Evolutionary conservation across 352 stramenopile genomes (phyloP), one percentile per base, ranked within the genome.

Genomic region (Phytophthora cajani): DNA sequence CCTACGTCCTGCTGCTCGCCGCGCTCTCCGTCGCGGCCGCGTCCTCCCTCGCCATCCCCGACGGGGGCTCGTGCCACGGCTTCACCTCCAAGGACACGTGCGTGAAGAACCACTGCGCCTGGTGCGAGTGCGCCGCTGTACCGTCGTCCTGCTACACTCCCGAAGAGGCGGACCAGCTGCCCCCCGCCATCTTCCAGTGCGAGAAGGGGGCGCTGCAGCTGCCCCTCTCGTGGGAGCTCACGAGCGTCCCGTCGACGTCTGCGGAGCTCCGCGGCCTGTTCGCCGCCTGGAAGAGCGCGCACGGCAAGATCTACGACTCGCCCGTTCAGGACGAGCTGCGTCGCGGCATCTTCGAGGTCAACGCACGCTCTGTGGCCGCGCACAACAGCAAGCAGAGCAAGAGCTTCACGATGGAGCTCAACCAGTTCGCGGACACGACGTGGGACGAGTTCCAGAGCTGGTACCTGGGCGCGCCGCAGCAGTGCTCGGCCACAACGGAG

Each of bases 51-150:
- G 1, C 10, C 36, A 14, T 67, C 21, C 21, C 27, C 19, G 64
- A 49, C 7, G 49, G 67, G 69, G 55, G 62, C 33, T 81, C 87
- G 14, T 95, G 87, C 71, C 85, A 93, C 64, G 64, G 70, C 25
- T 72, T 83, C 64, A 77, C 74, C 52, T 63, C 68, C 30, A 75
- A 91, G 58, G 77, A 87, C 25, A 55, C 54, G 67, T 95, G 87
- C 36, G 27, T 92, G 11, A 32, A 72, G 32, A 79, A 69, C 47
- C 78, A 90, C 60, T 95, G 87, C 72, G 79, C 75, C 46, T 95
- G 87, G 87, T 95, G 87, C 72, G 68, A 83, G 66, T 92, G 81
- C 38, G 85, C 82, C 11, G 88, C 88, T n/a, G 88, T 95, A 47
- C 84, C 81, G n/a, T 93, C 88, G 32, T 83, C 82, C 40, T 95